These are phyloP conservation scores for Hordeum pubiflorum DNA, from an alignment of 202 grass and related monocot species.

Conservation along the genomic window DNA sequence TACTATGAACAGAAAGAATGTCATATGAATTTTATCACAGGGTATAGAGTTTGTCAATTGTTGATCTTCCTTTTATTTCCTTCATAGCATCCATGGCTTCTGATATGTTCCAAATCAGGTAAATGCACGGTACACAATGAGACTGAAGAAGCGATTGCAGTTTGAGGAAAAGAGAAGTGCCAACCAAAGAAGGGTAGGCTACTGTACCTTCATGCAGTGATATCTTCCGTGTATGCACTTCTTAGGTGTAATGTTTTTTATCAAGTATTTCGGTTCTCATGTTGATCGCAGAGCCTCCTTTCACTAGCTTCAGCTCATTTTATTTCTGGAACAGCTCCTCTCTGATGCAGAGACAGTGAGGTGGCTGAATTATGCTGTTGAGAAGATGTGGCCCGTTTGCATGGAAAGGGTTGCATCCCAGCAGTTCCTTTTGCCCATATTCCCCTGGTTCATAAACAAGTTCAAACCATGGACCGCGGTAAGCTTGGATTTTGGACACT, in stretches of 20 bases:
- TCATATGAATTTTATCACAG: neutral
- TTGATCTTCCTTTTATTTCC: neutral
- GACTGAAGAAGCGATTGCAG: conserved; percentile 54
- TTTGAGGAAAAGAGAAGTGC: conserved; percentile 74
- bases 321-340: conserved; percentile 59
- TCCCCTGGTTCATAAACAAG: conserved; percentile 95
- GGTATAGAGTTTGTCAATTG: neutral
- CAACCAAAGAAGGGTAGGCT: conserved; percentile 71
- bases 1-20: neutral
- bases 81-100: neutral
- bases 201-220: neutral
- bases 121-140: conserved; percentile 64
- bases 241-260: neutral
- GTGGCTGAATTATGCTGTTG: conserved; percentile 90
- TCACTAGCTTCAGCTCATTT: conserved; percentile 15
- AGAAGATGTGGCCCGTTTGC: conserved; percentile 94
- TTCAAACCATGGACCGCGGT: conserved; percentile 98
- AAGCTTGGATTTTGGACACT: conserved; percentile 24
- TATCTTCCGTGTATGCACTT: neutral
- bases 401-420: conserved; percentile 83
- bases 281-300: neutral
- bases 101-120: conserved; percentile 45
- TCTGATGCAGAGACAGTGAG: conserved; percentile 96
- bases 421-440: conserved; percentile 87
- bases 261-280: neutral